Percentiles rank a stretch among this genome's conserved stretches.
These are phyloP conservation scores for Ophiocordyceps sinensis DNA, from an alignment of 2,329 filamentous ascomycete species.

Conservation along the genomic window DNA sequence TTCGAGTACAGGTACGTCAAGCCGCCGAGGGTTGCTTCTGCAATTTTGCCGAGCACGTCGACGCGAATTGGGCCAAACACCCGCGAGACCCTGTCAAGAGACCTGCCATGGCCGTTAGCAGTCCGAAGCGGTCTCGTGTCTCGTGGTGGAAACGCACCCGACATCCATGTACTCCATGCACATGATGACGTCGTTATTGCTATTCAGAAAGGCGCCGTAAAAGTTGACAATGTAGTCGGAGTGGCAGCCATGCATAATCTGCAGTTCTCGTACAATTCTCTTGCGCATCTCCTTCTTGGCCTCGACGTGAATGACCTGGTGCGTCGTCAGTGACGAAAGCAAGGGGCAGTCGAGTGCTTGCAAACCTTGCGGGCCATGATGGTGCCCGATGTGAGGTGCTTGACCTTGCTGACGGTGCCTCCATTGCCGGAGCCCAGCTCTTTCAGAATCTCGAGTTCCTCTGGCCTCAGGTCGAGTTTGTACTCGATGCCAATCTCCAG, in stretches of 20 bases:
- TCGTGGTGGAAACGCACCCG: constrained; percentile 50
- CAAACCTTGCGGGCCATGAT: constrained; percentile 93
- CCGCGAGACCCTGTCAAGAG: constrained; percentile 84
- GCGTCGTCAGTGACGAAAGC: constrained; percentile 5
- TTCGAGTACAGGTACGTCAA: constrained; percentile 90
- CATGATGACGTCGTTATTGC: constrained; percentile 95
- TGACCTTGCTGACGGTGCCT: constrained; percentile 95
- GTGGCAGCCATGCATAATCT: constrained; percentile 97
- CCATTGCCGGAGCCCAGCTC: constrained; percentile 94
- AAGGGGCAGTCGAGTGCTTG: not conserved
- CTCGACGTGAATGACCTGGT: constrained; percentile 89
- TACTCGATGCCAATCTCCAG: constrained; percentile 97
- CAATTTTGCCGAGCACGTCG: constrained; percentile 93
- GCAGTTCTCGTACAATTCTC: constrained; percentile 89
- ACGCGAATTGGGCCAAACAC: constrained; percentile 92
- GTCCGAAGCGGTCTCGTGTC: not conserved
- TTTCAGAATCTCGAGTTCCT: constrained; percentile 85
- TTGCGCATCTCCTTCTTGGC: constrained; percentile 95
- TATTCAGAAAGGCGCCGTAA: constrained; percentile 93
- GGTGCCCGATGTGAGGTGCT: constrained; percentile 85
- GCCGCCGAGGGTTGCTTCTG: constrained; percentile 84
- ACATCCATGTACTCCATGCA: constrained; percentile 99
- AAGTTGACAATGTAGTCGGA: constrained; percentile 96
- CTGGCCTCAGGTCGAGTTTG: constrained; percentile 78
- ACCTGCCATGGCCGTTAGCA: constrained; percentile 33